phyloP scores from a whole-genome alignment of 2,329 filamentous ascomycete species.

The Pezicula rhizophila region DNA sequence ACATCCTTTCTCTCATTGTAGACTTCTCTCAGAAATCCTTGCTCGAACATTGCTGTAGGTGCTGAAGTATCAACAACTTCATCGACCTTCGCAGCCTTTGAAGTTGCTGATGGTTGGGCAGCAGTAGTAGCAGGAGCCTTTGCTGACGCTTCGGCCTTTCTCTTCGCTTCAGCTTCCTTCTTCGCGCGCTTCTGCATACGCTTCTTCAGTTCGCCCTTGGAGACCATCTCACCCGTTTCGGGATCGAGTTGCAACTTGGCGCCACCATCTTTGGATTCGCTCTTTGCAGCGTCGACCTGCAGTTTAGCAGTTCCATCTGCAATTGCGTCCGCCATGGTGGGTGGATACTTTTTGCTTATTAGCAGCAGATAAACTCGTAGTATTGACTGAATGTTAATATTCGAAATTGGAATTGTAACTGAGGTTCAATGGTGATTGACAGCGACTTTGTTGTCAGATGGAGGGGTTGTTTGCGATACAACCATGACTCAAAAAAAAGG shows the following conservation, averaged over 20 bases:
- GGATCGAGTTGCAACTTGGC: constrained; percentile 57
- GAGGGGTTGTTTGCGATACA: too few species aligned
- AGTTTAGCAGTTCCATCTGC: constrained; percentile 46
- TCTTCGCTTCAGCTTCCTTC: constrained; percentile 47
- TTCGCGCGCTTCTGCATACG: constrained; percentile 51
- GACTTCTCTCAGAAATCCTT: constrained; percentile 68
- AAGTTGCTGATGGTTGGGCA: constrained; percentile 9
- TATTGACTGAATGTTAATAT: not conserved
- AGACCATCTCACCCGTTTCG: constrained; percentile 60
- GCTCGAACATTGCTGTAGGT: constrained; percentile 61
- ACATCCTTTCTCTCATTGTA: constrained; percentile 59
- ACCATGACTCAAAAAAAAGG: too few species aligned
- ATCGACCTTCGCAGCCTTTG: constrained; percentile 16
- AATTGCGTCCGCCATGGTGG: constrained; percentile 41
- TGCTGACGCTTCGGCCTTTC: constrained; percentile 38
- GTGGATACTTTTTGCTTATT: not conserved
- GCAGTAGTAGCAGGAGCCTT: constrained; percentile 28
- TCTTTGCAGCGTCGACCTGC: constrained; percentile 55
- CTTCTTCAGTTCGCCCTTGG: constrained; percentile 59
- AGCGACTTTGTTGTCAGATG: too few species aligned
- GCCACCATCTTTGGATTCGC: constrained; percentile 31
- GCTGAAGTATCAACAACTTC: constrained; percentile 25
- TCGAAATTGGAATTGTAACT: not conserved
- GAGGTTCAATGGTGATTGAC: too few species aligned
- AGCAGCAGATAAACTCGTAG: not conserved